These are phyloP conservation scores for Rubia peregrina DNA, from an alignment of 305 asterid species.

Conservation along the genomic window DNA sequence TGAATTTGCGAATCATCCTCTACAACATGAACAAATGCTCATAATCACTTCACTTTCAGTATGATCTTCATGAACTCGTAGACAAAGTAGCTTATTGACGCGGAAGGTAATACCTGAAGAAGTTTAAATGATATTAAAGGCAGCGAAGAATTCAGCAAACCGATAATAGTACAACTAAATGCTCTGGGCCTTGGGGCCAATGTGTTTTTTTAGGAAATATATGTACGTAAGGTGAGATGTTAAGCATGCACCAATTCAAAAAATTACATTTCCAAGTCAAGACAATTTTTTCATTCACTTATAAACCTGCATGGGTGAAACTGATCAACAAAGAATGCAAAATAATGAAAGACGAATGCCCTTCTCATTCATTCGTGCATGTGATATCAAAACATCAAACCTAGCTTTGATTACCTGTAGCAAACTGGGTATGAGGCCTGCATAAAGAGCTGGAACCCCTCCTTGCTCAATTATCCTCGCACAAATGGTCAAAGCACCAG, in stretches of 20 bases:
- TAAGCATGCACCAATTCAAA: background rate
- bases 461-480: constrained; percentile 68
- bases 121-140: background rate
- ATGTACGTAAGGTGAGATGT: background rate
- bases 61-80: constrained; percentile 86
- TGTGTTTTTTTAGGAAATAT: too few relatives aligned
- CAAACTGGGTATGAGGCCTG: constrained; percentile 87
- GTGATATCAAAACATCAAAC: background rate
- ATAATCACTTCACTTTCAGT: constrained; percentile 54
- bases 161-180: background rate
- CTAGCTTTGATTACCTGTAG: constrained; percentile 51
- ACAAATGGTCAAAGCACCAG: constrained; percentile 67
- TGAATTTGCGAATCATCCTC: constrained; percentile 4
- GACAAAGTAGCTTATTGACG: constrained; percentile 79
- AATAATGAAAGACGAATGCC: background rate
- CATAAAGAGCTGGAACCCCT: constrained; percentile 87
- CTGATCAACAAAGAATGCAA: constrained; percentile 7
- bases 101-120: constrained; percentile 79
- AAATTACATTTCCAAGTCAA: background rate
- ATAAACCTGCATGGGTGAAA: background rate
- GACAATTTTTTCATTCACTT: background rate
- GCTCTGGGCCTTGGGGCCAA: background rate
- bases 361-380: background rate
- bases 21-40: background rate
- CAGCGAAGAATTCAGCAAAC: background rate